These are phyloP conservation scores for Aspergillus egyptiacus DNA, from an alignment of 495 filamentous ascomycete genomes.

Conservation along the genomic window DNA sequence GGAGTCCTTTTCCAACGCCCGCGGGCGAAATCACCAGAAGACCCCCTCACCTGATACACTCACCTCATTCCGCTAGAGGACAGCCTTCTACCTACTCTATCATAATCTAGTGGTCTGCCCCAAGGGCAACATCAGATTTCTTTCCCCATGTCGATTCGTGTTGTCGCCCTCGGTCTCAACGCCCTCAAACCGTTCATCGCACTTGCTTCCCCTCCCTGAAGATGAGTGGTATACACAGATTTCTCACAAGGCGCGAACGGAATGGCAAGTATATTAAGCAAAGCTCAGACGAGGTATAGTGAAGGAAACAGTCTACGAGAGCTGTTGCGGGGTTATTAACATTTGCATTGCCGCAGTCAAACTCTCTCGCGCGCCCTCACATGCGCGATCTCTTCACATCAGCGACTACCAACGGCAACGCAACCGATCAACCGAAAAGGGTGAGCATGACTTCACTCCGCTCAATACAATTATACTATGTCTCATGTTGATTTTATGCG, in stretches of 20 bases:
- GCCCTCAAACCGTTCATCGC: constrained; percentile 3
- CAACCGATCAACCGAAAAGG: constrained; percentile 37
- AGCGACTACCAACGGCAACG: constrained; percentile 13
- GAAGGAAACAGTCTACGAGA: neutral
- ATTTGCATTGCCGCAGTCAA: constrained; percentile 16
- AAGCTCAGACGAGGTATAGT: constrained; percentile 44
- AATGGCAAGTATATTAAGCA: constrained; percentile 43
- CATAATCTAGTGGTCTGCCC: constrained; percentile 28
- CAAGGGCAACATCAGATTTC: constrained; percentile 12
- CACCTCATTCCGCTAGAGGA: constrained; percentile 1
- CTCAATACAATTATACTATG: neutral
- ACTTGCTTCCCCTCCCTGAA: constrained; percentile 6
- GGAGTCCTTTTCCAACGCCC: neutral
- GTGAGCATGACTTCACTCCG: constrained; percentile 16
- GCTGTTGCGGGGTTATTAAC: too few species aligned
- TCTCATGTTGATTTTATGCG: neutral
- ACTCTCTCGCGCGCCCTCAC: constrained; percentile 25
- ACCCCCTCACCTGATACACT: constrained; percentile 25
- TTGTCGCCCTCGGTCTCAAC: neutral
- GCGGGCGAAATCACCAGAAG: constrained; percentile 20
- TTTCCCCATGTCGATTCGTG: constrained; percentile 27
- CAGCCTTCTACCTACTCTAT: constrained; percentile 14
- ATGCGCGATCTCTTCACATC: constrained; percentile 34
- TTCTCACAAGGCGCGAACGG: constrained; percentile 72
- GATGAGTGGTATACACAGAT: constrained; percentile 59